These are phyloP conservation scores for Neonectria sp. DNA, from an alignment of 2,329 filamentous ascomycete genomes.

Conservation along the genomic window DNA sequence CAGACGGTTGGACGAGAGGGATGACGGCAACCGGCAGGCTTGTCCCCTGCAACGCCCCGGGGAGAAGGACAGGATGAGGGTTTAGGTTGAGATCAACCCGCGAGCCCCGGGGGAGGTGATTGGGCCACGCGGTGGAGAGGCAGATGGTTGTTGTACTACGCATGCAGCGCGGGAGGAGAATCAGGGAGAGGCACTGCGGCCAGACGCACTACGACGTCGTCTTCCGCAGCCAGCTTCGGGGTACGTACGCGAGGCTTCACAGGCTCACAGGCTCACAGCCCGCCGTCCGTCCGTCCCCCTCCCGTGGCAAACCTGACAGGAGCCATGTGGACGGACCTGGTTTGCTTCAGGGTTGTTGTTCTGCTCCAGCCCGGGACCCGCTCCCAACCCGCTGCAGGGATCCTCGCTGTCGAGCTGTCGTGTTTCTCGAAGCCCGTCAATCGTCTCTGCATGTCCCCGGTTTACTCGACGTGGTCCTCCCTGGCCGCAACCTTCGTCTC, in stretches of 20 bases:
- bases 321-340: conserved; percentile 3
- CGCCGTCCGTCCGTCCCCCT: neutral
- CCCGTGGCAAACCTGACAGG: neutral
- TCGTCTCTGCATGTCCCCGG: neutral
- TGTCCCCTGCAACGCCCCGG: conserved; percentile 15
- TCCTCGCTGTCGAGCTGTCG: neutral
- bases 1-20: conserved; percentile 2
- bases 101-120: neutral
- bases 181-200: neutral
- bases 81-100: neutral
- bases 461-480: neutral
- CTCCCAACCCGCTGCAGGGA: neutral
- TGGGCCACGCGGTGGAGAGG: neutral
- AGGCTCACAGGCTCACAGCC: too few relatives aligned
- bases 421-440: neutral
- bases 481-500: neutral
- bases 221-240: neutral
- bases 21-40: conserved; percentile 13
- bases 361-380: too few relatives aligned
- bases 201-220: neutral
- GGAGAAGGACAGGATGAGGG: neutral
- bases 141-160: neutral
- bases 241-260: neutral
- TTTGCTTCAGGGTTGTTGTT: neutral
- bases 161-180: conserved; percentile 1